Conservation (phyloP, 176 grass and related monocot genomes). For the maize (Zea mays) region DNA sequence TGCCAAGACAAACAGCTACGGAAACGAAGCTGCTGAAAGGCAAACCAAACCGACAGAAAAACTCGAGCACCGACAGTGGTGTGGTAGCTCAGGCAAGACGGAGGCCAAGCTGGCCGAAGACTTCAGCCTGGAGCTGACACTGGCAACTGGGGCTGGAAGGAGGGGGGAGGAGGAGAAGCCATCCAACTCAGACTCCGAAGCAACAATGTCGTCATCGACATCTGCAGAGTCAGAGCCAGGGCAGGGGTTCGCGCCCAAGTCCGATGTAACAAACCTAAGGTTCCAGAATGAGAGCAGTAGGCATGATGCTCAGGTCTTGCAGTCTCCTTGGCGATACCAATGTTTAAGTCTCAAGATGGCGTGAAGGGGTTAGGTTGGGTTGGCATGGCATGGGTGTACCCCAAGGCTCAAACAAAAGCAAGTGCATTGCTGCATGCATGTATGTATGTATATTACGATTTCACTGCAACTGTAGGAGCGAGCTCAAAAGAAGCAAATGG, state of each 20-base stretch:
- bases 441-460: slow-evolving; percentile 43
- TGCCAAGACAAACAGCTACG: slow-evolving; percentile 5
- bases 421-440: slow-evolving; percentile 34
- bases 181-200: slow-evolving; percentile 52
- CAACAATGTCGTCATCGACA: slow-evolving; percentile 49
- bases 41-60: neutral
- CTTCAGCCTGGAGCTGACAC: slow-evolving; percentile 62
- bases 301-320: slow-evolving; percentile 57
- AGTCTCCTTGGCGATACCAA: slow-evolving; percentile 64
- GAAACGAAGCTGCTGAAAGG: neutral
- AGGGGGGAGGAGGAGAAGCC: slow-evolving; percentile 52
- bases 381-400: slow-evolving; percentile 18
- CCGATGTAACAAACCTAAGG: slow-evolving; percentile 44
- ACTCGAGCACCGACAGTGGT: slow-evolving; percentile 19
- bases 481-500: slow-evolving; percentile 8
- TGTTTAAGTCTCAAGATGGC: slow-evolving; percentile 69
- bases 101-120: slow-evolving; percentile 36
- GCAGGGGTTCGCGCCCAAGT: neutral
- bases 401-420: slow-evolving; percentile 21
- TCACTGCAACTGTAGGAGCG: slow-evolving; percentile 18
- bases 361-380: slow-evolving; percentile 38
- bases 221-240: slow-evolving; percentile 48
- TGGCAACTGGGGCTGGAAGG: slow-evolving; percentile 52
- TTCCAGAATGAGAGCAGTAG: slow-evolving; percentile 62
- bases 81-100: slow-evolving; percentile 15